These are phyloP conservation scores for Jacaranda mimosifolia DNA, from an alignment of 257 asterid genomes.

Conservation along the genomic window DNA sequence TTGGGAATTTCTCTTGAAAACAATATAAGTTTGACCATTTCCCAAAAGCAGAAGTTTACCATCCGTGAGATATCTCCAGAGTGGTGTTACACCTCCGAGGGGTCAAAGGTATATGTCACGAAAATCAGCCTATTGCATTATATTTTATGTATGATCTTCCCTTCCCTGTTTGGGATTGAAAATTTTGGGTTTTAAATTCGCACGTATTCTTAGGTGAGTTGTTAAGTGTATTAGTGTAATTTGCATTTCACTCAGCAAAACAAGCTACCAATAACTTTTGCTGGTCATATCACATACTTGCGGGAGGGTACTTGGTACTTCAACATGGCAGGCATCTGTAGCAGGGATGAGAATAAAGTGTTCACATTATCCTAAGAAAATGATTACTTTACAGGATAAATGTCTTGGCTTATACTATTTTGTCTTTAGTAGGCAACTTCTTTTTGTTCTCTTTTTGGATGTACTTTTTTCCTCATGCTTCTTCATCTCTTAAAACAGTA, in stretches of 20 bases:
- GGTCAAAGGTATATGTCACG: slow-evolving; percentile 68
- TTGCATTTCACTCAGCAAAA: background rate
- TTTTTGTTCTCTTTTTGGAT: background rate
- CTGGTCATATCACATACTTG: background rate
- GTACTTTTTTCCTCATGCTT: background rate
- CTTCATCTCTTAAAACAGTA: slow-evolving; percentile 1
- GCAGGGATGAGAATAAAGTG: background rate
- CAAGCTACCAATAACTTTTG: slow-evolving; percentile 1
- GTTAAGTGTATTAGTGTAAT: background rate
- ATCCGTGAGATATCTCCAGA: slow-evolving; percentile 88
- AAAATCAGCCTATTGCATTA: background rate
- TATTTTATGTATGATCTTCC: no score
- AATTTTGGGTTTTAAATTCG: no score
- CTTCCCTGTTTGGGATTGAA: no score
- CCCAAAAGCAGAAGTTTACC: slow-evolving; percentile 81
- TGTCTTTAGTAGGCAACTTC: slow-evolving; percentile 1
- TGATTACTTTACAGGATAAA: background rate
- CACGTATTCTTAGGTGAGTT: no score
- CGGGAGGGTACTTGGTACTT: background rate
- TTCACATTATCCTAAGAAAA: background rate
- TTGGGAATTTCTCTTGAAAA: slow-evolving; percentile 58
- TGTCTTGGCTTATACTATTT: background rate
- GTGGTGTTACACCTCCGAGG: slow-evolving; percentile 88
- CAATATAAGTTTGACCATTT: slow-evolving; percentile 55
- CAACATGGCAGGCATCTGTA: slow-evolving; percentile 8